Percentiles rank a stretch among this genome's conserved stretches.
Evolutionary conservation across 2,329 filamentous ascomycete genomes (phyloP).

Genomic region (Penicillium sclerotigenum): DNA sequence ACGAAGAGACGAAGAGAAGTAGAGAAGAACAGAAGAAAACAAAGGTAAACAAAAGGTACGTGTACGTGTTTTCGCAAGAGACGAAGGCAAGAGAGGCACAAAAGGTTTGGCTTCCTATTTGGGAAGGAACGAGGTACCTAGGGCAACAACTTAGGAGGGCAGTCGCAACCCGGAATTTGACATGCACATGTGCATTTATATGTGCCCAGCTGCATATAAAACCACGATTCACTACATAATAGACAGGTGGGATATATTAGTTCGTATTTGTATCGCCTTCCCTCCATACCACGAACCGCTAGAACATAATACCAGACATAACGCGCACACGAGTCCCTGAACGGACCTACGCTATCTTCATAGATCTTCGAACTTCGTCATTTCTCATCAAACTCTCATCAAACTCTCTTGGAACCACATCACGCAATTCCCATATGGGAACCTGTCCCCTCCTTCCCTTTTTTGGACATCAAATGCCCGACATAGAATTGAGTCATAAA

Average conservation of each 20-base stretch:
- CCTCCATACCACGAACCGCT: conserved; percentile 10
- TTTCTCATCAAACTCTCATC: conserved; percentile 12
- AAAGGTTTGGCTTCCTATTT: background rate
- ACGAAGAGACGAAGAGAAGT: background rate
- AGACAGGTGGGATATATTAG: conserved; percentile 15
- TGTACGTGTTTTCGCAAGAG: background rate
- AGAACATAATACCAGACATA: conserved; percentile 16
- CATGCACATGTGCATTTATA: background rate
- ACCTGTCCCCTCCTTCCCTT: background rate
- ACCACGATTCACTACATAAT: background rate
- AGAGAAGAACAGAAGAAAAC: background rate
- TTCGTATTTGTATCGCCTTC: conserved; percentile 23
- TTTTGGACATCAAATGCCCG: conserved; percentile 12
- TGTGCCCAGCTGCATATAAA: too few species aligned
- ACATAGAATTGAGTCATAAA: conserved; percentile 16
- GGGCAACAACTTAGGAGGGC: background rate
- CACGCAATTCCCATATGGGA: conserved; percentile 8
- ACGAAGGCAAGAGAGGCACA: background rate
- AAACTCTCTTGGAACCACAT: conserved; percentile 6
- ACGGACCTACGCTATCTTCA: conserved; percentile 6
- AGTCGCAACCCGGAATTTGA: background rate
- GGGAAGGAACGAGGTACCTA: background rate
- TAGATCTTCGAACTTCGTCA: conserved; percentile 11
- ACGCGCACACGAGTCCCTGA: conserved; percentile 11
- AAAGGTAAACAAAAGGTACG: background rate